Conservation (phyloP, 805 yeast genomes). For the Barnettozyma californica region DNA sequence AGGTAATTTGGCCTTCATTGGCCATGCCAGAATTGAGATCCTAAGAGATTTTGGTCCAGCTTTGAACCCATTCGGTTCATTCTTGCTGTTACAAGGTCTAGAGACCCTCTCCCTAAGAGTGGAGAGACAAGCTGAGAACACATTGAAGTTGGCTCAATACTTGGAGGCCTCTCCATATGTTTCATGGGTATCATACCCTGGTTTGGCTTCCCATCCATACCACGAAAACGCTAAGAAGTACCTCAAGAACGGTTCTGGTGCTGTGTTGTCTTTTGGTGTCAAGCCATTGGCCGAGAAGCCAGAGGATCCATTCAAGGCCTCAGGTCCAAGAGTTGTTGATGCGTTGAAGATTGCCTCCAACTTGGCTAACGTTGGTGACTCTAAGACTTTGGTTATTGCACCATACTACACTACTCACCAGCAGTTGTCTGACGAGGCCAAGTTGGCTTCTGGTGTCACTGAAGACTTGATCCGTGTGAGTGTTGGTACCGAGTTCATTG, state of each 20-base stretch:
- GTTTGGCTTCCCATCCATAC: constrained; percentile 69
- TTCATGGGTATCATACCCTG: constrained; percentile 89
- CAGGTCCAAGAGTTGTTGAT: constrained; percentile 84
- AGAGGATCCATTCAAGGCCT: constrained; percentile 58
- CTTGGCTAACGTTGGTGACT: constrained; percentile 96
- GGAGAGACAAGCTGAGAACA: constrained; percentile 85
- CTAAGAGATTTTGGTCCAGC: constrained; percentile 91
- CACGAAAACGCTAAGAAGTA: constrained; percentile 84
- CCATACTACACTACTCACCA: constrained; percentile 96
- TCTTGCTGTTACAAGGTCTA: constrained; percentile 83
- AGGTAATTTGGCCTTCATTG: constrained; percentile 74
- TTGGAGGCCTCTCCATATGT: constrained; percentile 72
- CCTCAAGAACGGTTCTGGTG: constrained; percentile 76
- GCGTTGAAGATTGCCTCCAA: constrained; percentile 79
- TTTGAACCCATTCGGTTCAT: constrained; percentile 82
- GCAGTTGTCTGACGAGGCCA: constrained; percentile 80
- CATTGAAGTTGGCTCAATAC: constrained; percentile 72
- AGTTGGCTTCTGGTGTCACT: constrained; percentile 78
- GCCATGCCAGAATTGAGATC: constrained; percentile 75
- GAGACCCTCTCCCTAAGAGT: constrained; percentile 92
- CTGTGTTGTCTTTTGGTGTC: constrained; percentile 85
- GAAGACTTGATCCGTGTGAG: constrained; percentile 85
- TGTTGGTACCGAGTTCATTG: constrained; percentile 87
- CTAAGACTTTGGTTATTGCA: constrained; percentile 90
- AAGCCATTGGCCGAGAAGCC: constrained; percentile 53